Base-by-base conservation (phyloP, 106 monocot genomes). In the Dendrobium chrysotoxum region DNA sequence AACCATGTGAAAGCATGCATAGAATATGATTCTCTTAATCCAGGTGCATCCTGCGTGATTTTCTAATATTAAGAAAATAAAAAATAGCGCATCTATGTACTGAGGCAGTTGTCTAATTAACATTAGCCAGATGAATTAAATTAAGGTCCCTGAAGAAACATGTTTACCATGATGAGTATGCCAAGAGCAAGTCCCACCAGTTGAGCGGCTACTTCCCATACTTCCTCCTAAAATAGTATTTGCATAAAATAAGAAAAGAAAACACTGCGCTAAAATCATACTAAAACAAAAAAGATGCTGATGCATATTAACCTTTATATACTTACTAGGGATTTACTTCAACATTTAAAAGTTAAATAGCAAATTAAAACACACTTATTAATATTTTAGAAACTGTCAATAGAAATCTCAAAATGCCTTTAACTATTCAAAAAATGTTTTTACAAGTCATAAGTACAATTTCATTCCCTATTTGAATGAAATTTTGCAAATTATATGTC, bases 171-270 rank as follows among this genome's bases (percentile, higher is more conserved):
- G 46, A 94, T 53, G 74, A 98, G 42, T 84, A 98, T 86, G 76
- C 94, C 97, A 75, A 98, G 41, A 30, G 78, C 81, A 83, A 94
- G 97, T n/a, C 97, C 97, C n/a, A 92, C 10, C n/a, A 98, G 80
- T 81, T 98, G 94, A 78, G 97, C 97, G 75, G 81, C 85, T 80
- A 98, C 94, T 84, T 94, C 97, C 97, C 97, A 98, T 16, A 98
- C 97, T 92, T 98, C 97, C 78, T 98, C 97, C 97, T 98, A 83
- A 81, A 86, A 84, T 26, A 79, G 54, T 70, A 30, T 16, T 41
- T 12, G 30, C 38, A 7, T 16, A n/a, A 23, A 20, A 70, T 66
- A 67, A 12, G 31, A 79, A 40, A 28, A 79, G 35, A 7, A 46
- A 8, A 8, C 2, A 61, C 26, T 66, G 21, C 26, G n/a, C 41